Base-by-base conservation (phyloP, 2,329 filamentous ascomycete genomes). In the Drechslerella dactyloides region DNA sequence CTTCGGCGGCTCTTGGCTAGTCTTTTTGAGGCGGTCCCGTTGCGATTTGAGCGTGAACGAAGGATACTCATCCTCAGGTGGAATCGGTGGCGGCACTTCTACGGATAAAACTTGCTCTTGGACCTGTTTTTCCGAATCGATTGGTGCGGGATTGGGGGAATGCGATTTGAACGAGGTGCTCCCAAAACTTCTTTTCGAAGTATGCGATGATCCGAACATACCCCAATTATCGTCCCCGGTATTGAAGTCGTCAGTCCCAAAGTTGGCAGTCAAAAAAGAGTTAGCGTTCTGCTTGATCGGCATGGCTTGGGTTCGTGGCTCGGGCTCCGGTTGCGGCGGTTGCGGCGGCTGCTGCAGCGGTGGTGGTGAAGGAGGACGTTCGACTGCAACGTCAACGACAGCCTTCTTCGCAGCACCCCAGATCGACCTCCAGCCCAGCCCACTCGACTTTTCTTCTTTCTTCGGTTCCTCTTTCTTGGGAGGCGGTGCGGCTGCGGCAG, bases 111-210 rank as follows among this genome's bases (percentile, higher is more conserved):
- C 40, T 21, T 48, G 15, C 19, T 48, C 44, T 11, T 21, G 44
- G 17, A 11, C 17, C 11, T 15, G 2, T 21, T 48, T 48, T 4
- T 48, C 44, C 19, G 44, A 21, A 10, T 72, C 68, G 11, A 51
- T 37, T 1, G 55, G 55, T 17, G 68, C 50, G 3, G 68, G 60
- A 15, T 64, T 72, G 17, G 68, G 68, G 40, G 68, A 72, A 57
- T 72, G 68, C 55, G 68, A 72, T 24, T 72, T 72, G 52, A 65
- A 72, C 0, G 68, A 72, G 13, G 68, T 63, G 30, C 59, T 72
- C 13, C 68, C 68, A 57, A 72, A 72, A 24, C 68, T 72, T 19
- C 27, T 65, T 44, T 72, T 72, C n/a, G 68, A 72, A 11, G 60
- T 72, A 24, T 72, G 68, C 7, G 68, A 72, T 10, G 68, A 60